Evolutionary conservation across 139 green algal genomes (phyloP), one percentile per base, ranked within the genome.

Genomic region (Micractinium conductrix): DNA sequence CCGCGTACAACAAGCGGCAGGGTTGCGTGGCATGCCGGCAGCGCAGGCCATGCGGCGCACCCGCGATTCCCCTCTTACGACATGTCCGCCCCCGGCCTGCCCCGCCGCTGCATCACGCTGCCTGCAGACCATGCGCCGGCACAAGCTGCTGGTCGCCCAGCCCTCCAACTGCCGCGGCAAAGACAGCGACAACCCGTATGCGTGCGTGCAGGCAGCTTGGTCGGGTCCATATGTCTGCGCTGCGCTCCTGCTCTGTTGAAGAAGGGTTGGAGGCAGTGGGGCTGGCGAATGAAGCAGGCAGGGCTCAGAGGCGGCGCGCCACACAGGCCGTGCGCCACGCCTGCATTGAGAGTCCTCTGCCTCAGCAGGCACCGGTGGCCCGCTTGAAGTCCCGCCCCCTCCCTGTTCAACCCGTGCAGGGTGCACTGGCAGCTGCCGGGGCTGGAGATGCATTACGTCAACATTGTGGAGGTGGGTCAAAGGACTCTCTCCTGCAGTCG

Each of bases 381-480:
- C 21, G 63, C 63, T 33, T 21, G 35, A 9, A 9, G 24, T 62
- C 53, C 63, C 33, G 3, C n/a, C n/a, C n/a, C 33, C 67, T 74
- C 33, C 67, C 12, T 28, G 21, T 6, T 42, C 37, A 10, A 9
- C 8, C 4, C 5, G 21, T 58, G 76, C 76, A 82, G 76, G 76
- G 76, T 82, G 55, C 76, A 82, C 76, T 82, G 76, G 76, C 76
- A 82, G 76, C 62, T 81, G 43, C 76, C 76, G 8, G 76, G 76
- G 4, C 62, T 82, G 76, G 76, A 82, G 76, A 55, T 82, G 76
- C 76, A 82, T 26, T n/a, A 55, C 24, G 76, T 82, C 26, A 82
- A 82, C 62, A 1, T 82, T 12, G 38, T 82, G 4, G 76, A 82
- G 76, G 70, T 76, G 68, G 22, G 68, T 58, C 12, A 58, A 16